These are phyloP conservation scores for Picea sitchensis DNA, from an alignment of 75 land plant species.

Conservation along the genomic window DNA sequence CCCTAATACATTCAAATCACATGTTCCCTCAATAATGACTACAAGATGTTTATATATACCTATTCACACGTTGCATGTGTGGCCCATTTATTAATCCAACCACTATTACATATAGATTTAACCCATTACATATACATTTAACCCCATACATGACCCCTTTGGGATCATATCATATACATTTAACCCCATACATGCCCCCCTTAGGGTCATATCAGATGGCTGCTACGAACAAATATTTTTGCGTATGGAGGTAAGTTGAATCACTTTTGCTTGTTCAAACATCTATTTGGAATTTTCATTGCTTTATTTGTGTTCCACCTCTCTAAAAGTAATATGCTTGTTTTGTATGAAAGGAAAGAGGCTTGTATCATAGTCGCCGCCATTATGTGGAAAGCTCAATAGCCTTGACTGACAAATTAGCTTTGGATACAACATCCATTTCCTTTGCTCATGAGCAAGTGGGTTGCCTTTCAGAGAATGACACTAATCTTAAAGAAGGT, in stretches of 20 bases:
- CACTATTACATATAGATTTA: no score
- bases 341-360: slow-evolving; percentile 7
- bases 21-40: no score
- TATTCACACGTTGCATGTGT: no score
- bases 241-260: not conserved
- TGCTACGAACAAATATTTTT: slow-evolving; percentile 24
- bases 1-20: no score
- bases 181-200: no score
- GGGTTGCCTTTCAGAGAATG: not conserved
- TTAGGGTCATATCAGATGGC: slow-evolving; percentile 1
- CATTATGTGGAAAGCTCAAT: not conserved
- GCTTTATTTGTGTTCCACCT: no score
- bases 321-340: not conserved
- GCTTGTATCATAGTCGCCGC: not conserved
- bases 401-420: not conserved
- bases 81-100: no score
- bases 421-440: not conserved
- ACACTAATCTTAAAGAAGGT: not conserved
- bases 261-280: no score
- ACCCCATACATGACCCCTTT: no score
- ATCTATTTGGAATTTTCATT: not conserved
- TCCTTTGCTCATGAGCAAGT: not conserved
- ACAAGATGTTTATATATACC: no score
- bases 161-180: no score
- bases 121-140: no score